phyloP scores from a whole-genome alignment of 805 yeast genomes.

The Torulaspora gathmanii region DNA sequence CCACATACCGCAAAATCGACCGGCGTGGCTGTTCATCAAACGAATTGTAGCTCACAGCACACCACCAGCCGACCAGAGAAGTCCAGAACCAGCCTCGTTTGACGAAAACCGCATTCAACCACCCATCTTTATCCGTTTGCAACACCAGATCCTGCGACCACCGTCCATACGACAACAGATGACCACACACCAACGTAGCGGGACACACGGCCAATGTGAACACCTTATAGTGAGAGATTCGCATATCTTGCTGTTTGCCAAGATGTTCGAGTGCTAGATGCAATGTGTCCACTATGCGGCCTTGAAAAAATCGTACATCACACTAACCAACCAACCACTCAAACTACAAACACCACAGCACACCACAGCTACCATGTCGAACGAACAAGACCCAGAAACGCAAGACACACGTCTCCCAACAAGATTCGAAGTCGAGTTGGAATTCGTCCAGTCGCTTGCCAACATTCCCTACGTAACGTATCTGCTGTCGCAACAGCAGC shows the following conservation, averaged over 20 bases:
- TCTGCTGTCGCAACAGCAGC: slow-evolving; percentile 72
- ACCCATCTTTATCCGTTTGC: slow-evolving; percentile 51
- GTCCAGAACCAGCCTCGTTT: slow-evolving; percentile 96
- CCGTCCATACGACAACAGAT: slow-evolving; percentile 36
- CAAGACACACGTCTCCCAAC: slow-evolving; percentile 42
- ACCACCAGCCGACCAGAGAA: slow-evolving; percentile 37
- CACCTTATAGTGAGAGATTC: slow-evolving; percentile 2
- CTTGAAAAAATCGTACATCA: slow-evolving; percentile 1
- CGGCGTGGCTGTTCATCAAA: slow-evolving; percentile 20
- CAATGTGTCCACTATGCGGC: background rate
- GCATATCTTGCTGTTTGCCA: background rate
- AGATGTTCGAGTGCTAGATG: background rate
- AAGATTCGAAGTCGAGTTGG: slow-evolving; percentile 38
- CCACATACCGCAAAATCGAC: slow-evolving; percentile 39
- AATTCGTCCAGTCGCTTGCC: slow-evolving; percentile 88
- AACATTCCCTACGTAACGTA: slow-evolving; percentile 84
- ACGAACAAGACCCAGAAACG: background rate
- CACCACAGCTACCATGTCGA: background rate
- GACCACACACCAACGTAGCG: slow-evolving; percentile 47
- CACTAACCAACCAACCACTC: background rate
- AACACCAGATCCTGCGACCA: slow-evolving; percentile 26
- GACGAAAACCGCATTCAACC: slow-evolving; percentile 70
- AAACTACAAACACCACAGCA: background rate
- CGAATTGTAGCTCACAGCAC: slow-evolving; percentile 11
- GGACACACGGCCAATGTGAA: slow-evolving; percentile 35